A percentile compares a stretch with the other conserved stretches of the same genome.
These are phyloP conservation scores for Phytophthora sojae DNA, from an alignment of 352 stramenopile genomes.

Conservation along the genomic window DNA sequence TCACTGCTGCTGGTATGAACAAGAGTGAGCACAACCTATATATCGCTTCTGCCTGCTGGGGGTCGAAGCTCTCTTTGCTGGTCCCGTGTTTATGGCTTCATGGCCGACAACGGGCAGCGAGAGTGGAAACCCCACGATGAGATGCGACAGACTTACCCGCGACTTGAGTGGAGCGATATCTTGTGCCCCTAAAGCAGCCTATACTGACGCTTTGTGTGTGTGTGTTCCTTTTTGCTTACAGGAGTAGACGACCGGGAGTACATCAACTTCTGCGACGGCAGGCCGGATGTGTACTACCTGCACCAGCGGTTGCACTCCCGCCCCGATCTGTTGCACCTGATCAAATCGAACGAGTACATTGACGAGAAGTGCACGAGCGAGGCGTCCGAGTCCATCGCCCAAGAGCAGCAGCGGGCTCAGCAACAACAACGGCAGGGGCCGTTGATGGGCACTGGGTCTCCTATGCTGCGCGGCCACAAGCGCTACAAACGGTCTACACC, in stretches of 20 bases:
- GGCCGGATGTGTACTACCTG: constrained; percentile 82
- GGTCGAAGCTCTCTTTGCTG: constrained; percentile 18
- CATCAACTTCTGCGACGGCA: constrained; percentile 79
- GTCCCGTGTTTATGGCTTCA: background rate
- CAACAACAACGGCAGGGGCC: constrained; percentile 36
- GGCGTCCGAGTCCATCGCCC: constrained; percentile 52
- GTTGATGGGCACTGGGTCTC: constrained; percentile 40
- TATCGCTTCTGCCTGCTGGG: constrained; percentile 41
- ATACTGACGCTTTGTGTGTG: constrained; percentile 38
- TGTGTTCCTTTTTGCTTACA: constrained; percentile 38
- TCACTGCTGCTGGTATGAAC: constrained; percentile 84
- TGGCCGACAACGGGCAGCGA: background rate
- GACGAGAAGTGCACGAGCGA: constrained; percentile 79
- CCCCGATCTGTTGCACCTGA: constrained; percentile 77
- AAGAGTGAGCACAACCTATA: constrained; percentile 66
- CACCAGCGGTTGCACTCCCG: constrained; percentile 79
- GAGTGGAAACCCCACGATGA: constrained; percentile 24
- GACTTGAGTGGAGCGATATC: constrained; percentile 6
- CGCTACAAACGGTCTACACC: constrained; percentile 69
- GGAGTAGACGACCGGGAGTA: constrained; percentile 81
- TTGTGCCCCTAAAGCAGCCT: constrained; percentile 1
- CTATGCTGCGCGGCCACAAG: constrained; percentile 58
- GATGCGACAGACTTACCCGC: constrained; percentile 17
- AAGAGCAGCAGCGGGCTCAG: constrained; percentile 43
- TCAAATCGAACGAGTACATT: constrained; percentile 88